These are phyloP conservation scores for Collybia mongolica DNA, from an alignment of 768 basidiomycete species.

Conservation along the genomic window DNA sequence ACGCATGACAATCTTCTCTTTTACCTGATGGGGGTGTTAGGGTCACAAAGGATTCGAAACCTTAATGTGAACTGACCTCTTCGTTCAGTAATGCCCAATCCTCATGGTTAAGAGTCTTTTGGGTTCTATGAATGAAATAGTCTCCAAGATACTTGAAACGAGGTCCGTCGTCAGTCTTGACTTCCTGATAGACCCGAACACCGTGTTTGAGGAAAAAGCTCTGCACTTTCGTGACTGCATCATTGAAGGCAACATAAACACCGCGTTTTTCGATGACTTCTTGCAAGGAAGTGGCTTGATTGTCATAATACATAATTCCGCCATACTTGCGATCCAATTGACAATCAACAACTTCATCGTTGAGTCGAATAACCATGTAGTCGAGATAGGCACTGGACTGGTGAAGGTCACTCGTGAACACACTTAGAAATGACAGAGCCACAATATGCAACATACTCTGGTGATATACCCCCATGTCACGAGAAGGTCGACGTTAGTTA, in stretches of 20 bases:
- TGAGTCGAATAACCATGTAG: constrained; percentile 7
- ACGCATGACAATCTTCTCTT: constrained; percentile 11
- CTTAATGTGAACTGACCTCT: constrained; percentile 4
- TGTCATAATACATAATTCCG: constrained; percentile 13
- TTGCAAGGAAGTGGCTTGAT: constrained; percentile 3
- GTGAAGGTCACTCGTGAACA: no score
- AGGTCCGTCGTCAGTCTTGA: constrained; percentile 7
- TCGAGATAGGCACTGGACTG: no score
- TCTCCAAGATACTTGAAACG: constrained; percentile 14
- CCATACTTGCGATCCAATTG: constrained; percentile 4
- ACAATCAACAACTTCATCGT: constrained; percentile 8
- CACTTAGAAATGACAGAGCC: no score
- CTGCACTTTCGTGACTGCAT: constrained; percentile 1
- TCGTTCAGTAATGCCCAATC: constrained; percentile 8
- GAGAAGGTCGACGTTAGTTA: no score
- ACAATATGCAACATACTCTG: no score
- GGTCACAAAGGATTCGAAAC: background rate
- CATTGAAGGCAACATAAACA: constrained; percentile 1
- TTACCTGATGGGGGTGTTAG: constrained; percentile 6
- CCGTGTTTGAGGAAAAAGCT: constrained; percentile 9
- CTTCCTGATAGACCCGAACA: constrained; percentile 14
- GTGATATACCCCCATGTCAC: no score
- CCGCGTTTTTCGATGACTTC: constrained; percentile 3
- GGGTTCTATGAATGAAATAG: constrained; percentile 10
- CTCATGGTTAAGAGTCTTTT: constrained; percentile 1